Evolutionary conservation across 768 basidiomycete species (phyloP), one percentile per base, ranked within the genome.

Genomic region (Hygrocybe coccinea): DNA sequence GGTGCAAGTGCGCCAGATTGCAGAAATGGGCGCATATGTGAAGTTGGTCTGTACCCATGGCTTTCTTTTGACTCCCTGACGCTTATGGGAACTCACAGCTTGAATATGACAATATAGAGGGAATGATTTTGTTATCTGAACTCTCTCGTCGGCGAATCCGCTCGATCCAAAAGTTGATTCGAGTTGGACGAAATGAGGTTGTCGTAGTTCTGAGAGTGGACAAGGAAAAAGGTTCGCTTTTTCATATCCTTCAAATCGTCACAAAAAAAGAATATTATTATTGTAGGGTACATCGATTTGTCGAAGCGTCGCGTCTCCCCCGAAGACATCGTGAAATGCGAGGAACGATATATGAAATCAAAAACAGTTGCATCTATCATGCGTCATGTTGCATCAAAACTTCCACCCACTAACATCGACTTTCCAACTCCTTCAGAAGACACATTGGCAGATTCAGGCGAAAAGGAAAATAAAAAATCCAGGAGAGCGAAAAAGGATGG

Each of bases 21-120:
- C 94, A 51, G 95, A 99, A 72, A 99, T 98, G 95, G 97, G 97
- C 47, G 97, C 97, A 44, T 98, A 99, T 70, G 97, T 99, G 60
- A 97, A 97, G 68, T 79, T 99, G 63, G 95, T 95, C 61, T 63
- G 89, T 76, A 19, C 35, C 21, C 25, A 39, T 39, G 12, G 22
- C 9, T 41, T 48, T 36, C 37, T 14, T 24, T 38, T 14, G n/a
- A 6, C 43, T 39, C 15, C 48, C n/a, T 4, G 38, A 49, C 15
- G n/a, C 17, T 11, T 24, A 50, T 14, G 48, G n/a, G 37, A 33
- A 51, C 34, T 57, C 39, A 36, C 62, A 97, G 95, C 87, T 98
- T 64, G 95, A 97, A 73, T 98, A 99, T 67, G 95, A 99, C 71
- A 95, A 95, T 69, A 97, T 95, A 51, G 97, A 99, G 70, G 97